These are phyloP conservation scores for Hemileccinum rubropunctum DNA, from an alignment of 768 basidiomycete species.

Conservation along the genomic window DNA sequence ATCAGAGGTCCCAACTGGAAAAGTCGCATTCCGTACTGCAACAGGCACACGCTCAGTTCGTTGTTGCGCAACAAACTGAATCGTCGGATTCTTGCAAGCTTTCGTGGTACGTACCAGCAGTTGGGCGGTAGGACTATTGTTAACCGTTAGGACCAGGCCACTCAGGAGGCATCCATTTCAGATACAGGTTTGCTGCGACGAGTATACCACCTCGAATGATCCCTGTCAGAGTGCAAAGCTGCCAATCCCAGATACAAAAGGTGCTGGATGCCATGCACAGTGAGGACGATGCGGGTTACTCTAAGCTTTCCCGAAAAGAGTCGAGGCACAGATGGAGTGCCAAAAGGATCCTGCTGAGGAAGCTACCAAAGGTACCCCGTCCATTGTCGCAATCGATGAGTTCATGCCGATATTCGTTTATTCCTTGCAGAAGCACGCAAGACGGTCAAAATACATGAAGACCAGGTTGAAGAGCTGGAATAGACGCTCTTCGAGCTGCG, in stretches of 20 bases:
- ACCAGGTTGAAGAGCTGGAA: constrained; percentile 67
- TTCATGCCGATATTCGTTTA: constrained; percentile 20
- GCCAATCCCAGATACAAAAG: constrained; percentile 42
- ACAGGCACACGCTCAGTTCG: constrained; percentile 47
- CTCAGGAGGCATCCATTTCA: constrained; percentile 25
- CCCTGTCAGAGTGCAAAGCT: constrained; percentile 54
- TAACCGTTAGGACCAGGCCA: constrained; percentile 39
- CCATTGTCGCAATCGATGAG: neutral
- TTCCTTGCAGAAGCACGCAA: constrained; percentile 43
- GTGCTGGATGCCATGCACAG: constrained; percentile 48
- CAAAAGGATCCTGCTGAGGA: constrained; percentile 37
- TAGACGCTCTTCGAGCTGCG: constrained; percentile 75
- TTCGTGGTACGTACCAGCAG: constrained; percentile 51
- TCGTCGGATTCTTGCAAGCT: constrained; percentile 58
- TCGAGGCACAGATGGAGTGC: constrained; percentile 39
- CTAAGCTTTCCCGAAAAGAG: constrained; percentile 32
- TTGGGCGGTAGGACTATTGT: neutral
- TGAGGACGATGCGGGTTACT: constrained; percentile 25
- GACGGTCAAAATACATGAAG: constrained; percentile 38
- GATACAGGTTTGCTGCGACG: constrained; percentile 39
- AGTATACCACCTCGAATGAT: constrained; percentile 51
- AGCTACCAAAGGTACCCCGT: constrained; percentile 41
- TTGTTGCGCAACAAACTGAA: constrained; percentile 50
- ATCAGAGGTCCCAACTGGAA: constrained; percentile 53
- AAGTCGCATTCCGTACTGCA: constrained; percentile 51